A percentile compares a stretch with the other conserved stretches of the same genome.
Evolutionary conservation across 139 green algal genomes (phyloP).

Genomic region (Tetradesmus lagerheimii): DNA sequence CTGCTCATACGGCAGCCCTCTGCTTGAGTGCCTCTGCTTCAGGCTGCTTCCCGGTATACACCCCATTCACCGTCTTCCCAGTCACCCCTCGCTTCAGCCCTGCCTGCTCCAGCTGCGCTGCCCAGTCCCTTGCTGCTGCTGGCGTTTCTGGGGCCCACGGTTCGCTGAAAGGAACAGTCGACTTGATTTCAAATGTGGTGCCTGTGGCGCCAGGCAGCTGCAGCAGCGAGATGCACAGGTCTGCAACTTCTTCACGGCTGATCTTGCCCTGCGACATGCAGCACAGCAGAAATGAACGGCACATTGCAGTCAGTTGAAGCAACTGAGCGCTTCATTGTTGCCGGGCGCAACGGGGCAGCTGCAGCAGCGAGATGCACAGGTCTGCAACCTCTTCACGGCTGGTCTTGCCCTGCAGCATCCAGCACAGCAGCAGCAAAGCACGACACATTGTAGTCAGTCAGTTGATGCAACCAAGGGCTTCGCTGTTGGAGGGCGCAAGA

Average conservation of each 20-base stretch:
- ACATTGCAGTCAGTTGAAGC: neutral
- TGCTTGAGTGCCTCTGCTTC: conserved; percentile 51
- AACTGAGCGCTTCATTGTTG: neutral
- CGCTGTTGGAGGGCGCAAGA: neutral
- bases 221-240: conserved; percentile 85
- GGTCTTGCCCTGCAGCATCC: conserved; percentile 81
- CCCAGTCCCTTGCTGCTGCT: conserved; percentile 63
- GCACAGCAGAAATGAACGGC: too few relatives aligned
- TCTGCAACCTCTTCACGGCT: conserved; percentile 86
- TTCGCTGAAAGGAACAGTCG: conserved; percentile 84
- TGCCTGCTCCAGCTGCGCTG: conserved; percentile 49
- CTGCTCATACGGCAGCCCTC: neutral
- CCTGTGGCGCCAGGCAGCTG: conserved; percentile 52
- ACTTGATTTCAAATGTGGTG: conserved; percentile 93
- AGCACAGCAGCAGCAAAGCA: too few relatives aligned
- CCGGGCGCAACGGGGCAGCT: conserved; percentile 43
- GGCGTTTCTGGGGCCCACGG: conserved; percentile 55
- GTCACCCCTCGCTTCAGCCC: conserved; percentile 71
- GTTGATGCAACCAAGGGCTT: neutral
- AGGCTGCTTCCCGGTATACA: conserved; percentile 73
- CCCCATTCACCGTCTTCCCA: conserved; percentile 78
- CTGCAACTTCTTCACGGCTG: conserved; percentile 84
- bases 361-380: conserved; percentile 82
- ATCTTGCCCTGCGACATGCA: conserved; percentile 81
- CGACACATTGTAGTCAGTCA: neutral